Evolutionary conservation across 2,329 filamentous ascomycete genomes (phyloP), one percentile per base, ranked within the genome.

Genomic region (Exophiala viscosa): DNA sequence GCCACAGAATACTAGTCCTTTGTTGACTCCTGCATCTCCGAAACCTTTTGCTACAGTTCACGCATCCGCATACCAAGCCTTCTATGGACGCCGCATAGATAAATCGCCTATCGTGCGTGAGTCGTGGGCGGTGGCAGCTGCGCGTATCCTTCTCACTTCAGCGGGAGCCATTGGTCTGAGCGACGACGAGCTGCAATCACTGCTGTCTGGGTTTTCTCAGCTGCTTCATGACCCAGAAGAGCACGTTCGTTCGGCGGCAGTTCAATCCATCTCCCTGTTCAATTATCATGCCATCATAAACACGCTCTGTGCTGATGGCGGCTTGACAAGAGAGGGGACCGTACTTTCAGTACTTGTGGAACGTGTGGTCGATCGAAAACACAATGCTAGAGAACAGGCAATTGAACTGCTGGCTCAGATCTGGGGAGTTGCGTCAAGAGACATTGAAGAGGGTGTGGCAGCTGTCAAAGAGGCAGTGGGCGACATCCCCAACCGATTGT

Each of bases 341-440:
- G 80, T 96, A 20, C 78, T 99, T 13, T 83, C 80, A 49, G 90
- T 86, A 58, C 79, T 99, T 20, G 88, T 89, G 23, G 90, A 96
- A 65, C 83, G 93, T 59, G 90, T 89, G 60, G 90, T 91, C 62
- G 95, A 99, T 71, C 86, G 86, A 57, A 92, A 87, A 67, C 82
- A 85, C 11, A 76, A 82, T 38, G 88, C 99, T 9, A 87, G 92
- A 52, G 84, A 88, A 35, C 89, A 92, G 62, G 91, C 90, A 18
- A 95, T 96, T 82, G 86, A 84, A 45, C 77, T 95, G 7, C 75
- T 97, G 1, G 88, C 83, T 9, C 88, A 85, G 57, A 84, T 97
- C 23, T 99, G 93, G 93, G 91, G 89, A n/a, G 91, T 95, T 14
- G 92, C 89, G 10, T 83, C 86, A 14, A 88, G 90, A 14, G 91